Base-by-base conservation (phyloP, 2,329 filamentous ascomycete species). In the Juglanconis oblonga region DNA sequence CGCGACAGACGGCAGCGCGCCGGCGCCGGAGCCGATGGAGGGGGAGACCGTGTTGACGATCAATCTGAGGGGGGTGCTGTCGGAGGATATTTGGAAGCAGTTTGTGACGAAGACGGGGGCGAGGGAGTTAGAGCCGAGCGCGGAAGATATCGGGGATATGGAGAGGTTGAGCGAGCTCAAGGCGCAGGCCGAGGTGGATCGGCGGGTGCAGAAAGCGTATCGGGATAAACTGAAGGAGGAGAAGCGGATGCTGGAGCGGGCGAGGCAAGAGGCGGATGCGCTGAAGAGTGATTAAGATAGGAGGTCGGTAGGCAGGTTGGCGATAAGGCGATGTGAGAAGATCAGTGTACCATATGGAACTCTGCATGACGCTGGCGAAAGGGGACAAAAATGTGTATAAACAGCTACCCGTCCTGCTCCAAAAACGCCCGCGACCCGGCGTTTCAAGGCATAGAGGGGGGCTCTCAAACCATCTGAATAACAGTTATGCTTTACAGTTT, bases 41-140 rank as follows among this genome's bases (percentile, higher is more conserved):
- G 75, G 76, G 59, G 83, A 86, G 73, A 78, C 74, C 53, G 73
- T 78, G 9, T 73, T 85, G 45, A 77, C 77, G 51, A 82, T 88
- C 66, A 80, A 88, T 65, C 89, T 92, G 81, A 87, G 86, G 71
- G 72, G 82, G 68, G 79, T 83, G 67, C 78, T 78, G 61, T 86
- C 85, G 48, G 76, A 79, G 3, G 78, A 84, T 40, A 92, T 93
- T 62, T 75, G 92, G 17, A 74, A 80, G 52, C 79, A 84, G 60
- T 79, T 93, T 56, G 71, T 92, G 44, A 74, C 77, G 60, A 79
- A 86, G 72, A 90, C 88, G 24, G 82, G 83, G 24, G 89, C 88
- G 9, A 73, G 77, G 32, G 70, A 76, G 31, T 71, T 92, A 1
- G 68, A 80, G 62, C 79, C 87, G 2, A 87, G 83, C 1, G 72